Conservation (phyloP, 495 filamentous ascomycete species). For the Tuber indicum region DNA sequence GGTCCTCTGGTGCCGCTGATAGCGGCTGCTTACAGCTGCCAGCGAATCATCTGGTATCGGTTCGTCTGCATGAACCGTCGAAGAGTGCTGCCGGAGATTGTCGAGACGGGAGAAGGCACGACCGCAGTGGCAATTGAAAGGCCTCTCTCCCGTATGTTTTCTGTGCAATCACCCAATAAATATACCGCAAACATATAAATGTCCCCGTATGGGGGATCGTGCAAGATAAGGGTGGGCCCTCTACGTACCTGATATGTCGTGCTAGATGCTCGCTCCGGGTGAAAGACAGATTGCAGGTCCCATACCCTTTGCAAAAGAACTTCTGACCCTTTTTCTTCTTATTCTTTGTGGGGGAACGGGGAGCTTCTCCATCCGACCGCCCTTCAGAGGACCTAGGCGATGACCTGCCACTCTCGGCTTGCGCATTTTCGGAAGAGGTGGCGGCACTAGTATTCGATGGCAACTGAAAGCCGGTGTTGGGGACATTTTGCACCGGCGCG, state of each 20-base stretch:
- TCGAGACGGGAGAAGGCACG: constrained; percentile 94
- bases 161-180: constrained; percentile 45
- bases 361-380: constrained; percentile 25
- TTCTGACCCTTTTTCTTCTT: constrained; percentile 81
- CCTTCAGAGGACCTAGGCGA: constrained; percentile 14
- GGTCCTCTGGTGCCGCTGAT: constrained; percentile 88
- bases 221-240: constrained; percentile 9
- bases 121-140: constrained; percentile 94
- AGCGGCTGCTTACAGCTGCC: constrained; percentile 85
- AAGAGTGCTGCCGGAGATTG: constrained; percentile 92
- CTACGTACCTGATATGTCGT: constrained; percentile 73
- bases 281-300: constrained; percentile 89
- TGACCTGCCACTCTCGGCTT: constrained; percentile 23
- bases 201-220: neutral
- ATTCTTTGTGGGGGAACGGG: constrained; percentile 33
- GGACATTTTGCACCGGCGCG: constrained; percentile 2
- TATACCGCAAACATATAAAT: neutral
- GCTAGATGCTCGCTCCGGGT: constrained; percentile 94
- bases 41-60: constrained; percentile 91
- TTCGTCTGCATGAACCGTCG: constrained; percentile 96
- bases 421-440: constrained; percentile 20
- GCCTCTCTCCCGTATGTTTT: constrained; percentile 96
- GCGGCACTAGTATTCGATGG: constrained; percentile 26
- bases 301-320: constrained; percentile 97
- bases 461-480: constrained; percentile 13